phyloP scores from a whole-genome alignment of 2,329 filamentous ascomycete species.

The Xenoacremonium recifei region DNA sequence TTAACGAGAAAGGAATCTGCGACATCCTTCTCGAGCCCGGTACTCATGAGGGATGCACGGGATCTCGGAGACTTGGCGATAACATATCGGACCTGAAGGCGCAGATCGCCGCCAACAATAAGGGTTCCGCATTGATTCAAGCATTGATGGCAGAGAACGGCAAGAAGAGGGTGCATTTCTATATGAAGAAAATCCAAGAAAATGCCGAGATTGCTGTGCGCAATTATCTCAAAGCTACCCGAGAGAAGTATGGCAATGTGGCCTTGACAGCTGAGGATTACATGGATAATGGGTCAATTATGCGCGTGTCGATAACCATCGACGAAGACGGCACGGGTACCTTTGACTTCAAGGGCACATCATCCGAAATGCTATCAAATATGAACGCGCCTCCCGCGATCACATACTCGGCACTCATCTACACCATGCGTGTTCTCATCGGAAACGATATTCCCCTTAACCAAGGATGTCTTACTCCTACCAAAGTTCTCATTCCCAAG shows the following conservation, averaged over 20 bases:
- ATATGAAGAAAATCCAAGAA: constrained; percentile 78
- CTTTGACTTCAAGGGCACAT: constrained; percentile 45
- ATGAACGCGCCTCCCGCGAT: constrained; percentile 20
- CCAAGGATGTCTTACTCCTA: constrained; percentile 43
- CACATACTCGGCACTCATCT: constrained; percentile 23
- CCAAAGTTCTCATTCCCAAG: constrained; percentile 18
- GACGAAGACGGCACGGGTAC: constrained; percentile 70
- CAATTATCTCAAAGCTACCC: constrained; percentile 68
- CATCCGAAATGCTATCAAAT: constrained; percentile 21
- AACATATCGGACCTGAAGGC: constrained; percentile 85
- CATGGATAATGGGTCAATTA: constrained; percentile 86
- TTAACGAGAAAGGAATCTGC: constrained; percentile 50
- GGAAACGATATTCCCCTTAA: constrained; percentile 28
- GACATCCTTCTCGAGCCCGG: constrained; percentile 50
- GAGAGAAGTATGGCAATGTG: constrained; percentile 61
- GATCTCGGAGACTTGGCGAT: constrained; percentile 68
- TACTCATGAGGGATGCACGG: constrained; percentile 39
- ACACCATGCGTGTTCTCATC: constrained; percentile 25
- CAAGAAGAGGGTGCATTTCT: constrained; percentile 73
- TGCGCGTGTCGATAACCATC: constrained; percentile 71
- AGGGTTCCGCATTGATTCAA: constrained; percentile 76
- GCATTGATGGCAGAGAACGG: constrained; percentile 74
- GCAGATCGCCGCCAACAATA: constrained; percentile 80
- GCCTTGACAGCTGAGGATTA: constrained; percentile 71
- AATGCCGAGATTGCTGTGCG: constrained; percentile 77